phyloP scores from a whole-genome alignment of 164 flowering plant species.

The Litsea cubeba region DNA sequence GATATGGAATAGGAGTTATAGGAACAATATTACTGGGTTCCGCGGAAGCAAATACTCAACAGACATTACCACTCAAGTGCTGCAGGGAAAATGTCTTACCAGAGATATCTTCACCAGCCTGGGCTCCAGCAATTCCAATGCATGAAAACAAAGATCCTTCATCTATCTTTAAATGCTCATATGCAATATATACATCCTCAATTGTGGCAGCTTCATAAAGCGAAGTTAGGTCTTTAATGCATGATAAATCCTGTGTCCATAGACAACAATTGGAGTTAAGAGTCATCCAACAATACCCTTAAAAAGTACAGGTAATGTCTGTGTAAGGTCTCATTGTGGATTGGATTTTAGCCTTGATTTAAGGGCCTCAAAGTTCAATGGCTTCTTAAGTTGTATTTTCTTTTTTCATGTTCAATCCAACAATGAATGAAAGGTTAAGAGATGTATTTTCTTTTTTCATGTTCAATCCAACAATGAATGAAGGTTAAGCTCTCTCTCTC shows the following conservation, averaged over 20 bases:
- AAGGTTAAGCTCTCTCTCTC: too few relatives aligned
- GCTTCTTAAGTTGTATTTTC: neutral
- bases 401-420: too few relatives aligned
- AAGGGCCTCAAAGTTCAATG: neutral
- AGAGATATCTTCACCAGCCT: constrained; percentile 59
- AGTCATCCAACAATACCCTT: neutral
- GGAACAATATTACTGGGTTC: too few relatives aligned
- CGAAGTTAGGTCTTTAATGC: constrained; percentile 71
- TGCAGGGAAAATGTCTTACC: constrained; percentile 35
- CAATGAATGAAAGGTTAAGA: too few relatives aligned
- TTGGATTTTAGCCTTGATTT: too few relatives aligned
- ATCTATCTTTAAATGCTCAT: constrained; percentile 79
- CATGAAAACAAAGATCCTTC: constrained; percentile 80
- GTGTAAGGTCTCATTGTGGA: too few relatives aligned
- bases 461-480: too few relatives aligned
- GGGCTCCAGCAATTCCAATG: constrained; percentile 86
- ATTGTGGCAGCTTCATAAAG: constrained; percentile 84
- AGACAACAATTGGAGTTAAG: neutral
- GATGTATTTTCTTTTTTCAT: too few relatives aligned
- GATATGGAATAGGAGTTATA: too few relatives aligned
- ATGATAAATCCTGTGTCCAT: constrained; percentile 69
- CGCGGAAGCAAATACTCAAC: too few relatives aligned
- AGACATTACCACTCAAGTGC: too few relatives aligned
- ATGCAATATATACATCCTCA: constrained; percentile 83
- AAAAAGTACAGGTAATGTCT: too few relatives aligned